Conservation (phyloP, 2,329 filamentous ascomycete genomes). For the Parastagonospora nodorum region DNA sequence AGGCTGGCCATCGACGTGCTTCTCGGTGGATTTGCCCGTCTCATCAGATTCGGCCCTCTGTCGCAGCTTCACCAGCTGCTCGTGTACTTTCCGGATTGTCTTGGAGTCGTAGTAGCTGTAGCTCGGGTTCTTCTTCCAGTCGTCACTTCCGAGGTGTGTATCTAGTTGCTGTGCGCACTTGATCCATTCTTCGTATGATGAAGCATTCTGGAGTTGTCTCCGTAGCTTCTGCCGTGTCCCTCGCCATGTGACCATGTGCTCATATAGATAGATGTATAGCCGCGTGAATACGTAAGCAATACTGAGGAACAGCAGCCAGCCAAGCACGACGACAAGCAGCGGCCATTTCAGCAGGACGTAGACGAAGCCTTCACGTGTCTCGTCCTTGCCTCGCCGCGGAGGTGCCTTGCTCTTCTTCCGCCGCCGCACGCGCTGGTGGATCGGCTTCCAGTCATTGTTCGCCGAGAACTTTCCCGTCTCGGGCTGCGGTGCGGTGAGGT, state of each 20-base stretch:
- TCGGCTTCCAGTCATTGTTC: conserved; percentile 93
- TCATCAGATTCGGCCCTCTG: conserved; percentile 61
- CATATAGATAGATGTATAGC: conserved; percentile 89
- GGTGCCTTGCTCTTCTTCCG: conserved; percentile 44
- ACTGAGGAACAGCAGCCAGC: conserved; percentile 78
- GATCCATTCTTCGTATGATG: conserved; percentile 83
- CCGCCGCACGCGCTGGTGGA: conserved; percentile 71
- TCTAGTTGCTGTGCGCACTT: conserved; percentile 79
- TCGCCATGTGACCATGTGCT: conserved; percentile 88
- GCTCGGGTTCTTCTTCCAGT: conserved; percentile 76
- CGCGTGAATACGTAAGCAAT: conserved; percentile 79
- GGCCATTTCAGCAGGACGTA: conserved; percentile 93
- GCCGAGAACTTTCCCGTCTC: conserved; percentile 68
- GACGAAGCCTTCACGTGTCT: conserved; percentile 91
- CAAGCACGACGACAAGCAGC: conserved; percentile 76
- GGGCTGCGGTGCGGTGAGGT: conserved; percentile 54
- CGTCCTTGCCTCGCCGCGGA: conserved; percentile 68
- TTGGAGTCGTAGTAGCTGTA: conserved; percentile 85
- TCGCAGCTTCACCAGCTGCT: conserved; percentile 72
- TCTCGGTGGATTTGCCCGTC: conserved; percentile 37
- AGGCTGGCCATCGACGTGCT: conserved; percentile 32
- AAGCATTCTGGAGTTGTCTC: conserved; percentile 71
- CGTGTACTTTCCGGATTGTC: conserved; percentile 77
- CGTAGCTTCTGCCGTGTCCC: conserved; percentile 76
- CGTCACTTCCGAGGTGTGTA: conserved; percentile 75